These are phyloP conservation scores for Podospora fimiseda DNA, from an alignment of 495 filamentous ascomycete genomes.

Conservation along the genomic window DNA sequence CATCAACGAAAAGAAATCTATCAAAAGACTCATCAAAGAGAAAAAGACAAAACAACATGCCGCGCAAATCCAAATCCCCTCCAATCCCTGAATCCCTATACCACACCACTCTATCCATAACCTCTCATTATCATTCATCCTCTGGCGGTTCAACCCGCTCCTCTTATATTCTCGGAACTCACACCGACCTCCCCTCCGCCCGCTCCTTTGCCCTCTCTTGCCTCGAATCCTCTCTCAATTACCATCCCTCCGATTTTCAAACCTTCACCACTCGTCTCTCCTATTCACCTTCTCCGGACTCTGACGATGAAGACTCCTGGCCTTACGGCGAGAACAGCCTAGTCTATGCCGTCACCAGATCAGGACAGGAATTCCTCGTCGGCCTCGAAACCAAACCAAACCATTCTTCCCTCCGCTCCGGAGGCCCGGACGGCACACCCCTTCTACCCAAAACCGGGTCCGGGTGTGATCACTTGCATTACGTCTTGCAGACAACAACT, in stretches of 20 bases:
- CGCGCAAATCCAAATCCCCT: background rate
- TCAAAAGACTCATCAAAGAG: background rate
- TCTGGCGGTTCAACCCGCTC: slow-evolving; percentile 25
- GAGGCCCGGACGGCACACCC: slow-evolving; percentile 14
- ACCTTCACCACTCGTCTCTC: slow-evolving; percentile 15
- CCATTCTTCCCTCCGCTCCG: slow-evolving; percentile 16
- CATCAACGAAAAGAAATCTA: no score
- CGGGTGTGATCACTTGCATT: slow-evolving; percentile 29
- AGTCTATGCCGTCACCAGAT: slow-evolving; percentile 29
- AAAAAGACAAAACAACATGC: background rate
- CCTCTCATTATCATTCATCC: no score
- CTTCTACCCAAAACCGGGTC: slow-evolving; percentile 13
- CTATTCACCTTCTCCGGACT: background rate
- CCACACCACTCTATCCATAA: slow-evolving; percentile 36
- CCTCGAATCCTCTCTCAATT: slow-evolving; percentile 26
- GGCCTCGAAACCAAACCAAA: slow-evolving; percentile 35
- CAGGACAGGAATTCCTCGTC: slow-evolving; percentile 32
- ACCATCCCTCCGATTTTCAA: slow-evolving; percentile 32
- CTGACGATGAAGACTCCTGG: slow-evolving; percentile 16
- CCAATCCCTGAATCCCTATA: slow-evolving; percentile 25
- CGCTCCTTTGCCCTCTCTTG: slow-evolving; percentile 26
- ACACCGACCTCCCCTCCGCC: slow-evolving; percentile 28
- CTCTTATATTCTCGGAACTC: slow-evolving; percentile 34
- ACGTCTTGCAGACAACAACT: slow-evolving; percentile 36
- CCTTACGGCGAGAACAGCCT: slow-evolving; percentile 32